Evolutionary conservation across 2,329 filamentous ascomycete genomes (phyloP).

Genomic region (Dactylellina sp.): DNA sequence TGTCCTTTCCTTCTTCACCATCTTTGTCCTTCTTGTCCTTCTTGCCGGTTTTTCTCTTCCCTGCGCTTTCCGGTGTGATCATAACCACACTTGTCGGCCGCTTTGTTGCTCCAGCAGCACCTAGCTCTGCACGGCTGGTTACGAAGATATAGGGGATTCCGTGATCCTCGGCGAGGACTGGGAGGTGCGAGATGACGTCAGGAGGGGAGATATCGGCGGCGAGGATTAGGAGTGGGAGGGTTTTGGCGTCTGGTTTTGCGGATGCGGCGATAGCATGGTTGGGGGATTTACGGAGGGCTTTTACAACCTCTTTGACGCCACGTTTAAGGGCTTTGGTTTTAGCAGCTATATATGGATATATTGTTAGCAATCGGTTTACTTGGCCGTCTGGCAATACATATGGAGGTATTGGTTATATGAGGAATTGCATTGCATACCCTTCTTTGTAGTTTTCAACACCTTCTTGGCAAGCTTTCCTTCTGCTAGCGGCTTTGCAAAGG

Average conservation of each 20-base stretch:
- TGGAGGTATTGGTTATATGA: conserved; percentile 15
- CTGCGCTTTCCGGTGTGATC: conserved; percentile 72
- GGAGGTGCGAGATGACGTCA: conserved; percentile 98
- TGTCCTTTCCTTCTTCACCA: conserved; percentile 65
- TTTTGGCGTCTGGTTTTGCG: conserved; percentile 71
- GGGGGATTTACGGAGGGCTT: conserved; percentile 93
- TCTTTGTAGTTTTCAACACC: conserved; percentile 74
- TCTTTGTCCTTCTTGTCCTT: conserved; percentile 64
- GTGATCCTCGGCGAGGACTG: conserved; percentile 97
- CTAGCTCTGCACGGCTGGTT: conserved; percentile 89
- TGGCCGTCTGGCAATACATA: not conserved
- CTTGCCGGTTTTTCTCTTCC: conserved; percentile 63
- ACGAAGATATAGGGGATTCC: conserved; percentile 97
- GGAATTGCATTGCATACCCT: conserved; percentile 64
- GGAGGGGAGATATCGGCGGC: conserved; percentile 97
- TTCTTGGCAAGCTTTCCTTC: conserved; percentile 80
- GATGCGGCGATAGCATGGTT: conserved; percentile 74
- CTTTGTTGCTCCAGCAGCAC: conserved; percentile 93
- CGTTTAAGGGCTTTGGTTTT: conserved; percentile 96
- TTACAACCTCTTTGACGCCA: conserved; percentile 98
- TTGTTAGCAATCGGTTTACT: conserved; percentile 13
- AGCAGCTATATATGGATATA: conserved; percentile 73
- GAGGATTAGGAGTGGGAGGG: conserved; percentile 78
- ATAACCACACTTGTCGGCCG: conserved; percentile 96
- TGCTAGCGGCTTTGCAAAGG: conserved; percentile 83